These are phyloP conservation scores for Yamadazyma jaroonii DNA, from an alignment of 1,139 yeast species.

Conservation along the genomic window DNA sequence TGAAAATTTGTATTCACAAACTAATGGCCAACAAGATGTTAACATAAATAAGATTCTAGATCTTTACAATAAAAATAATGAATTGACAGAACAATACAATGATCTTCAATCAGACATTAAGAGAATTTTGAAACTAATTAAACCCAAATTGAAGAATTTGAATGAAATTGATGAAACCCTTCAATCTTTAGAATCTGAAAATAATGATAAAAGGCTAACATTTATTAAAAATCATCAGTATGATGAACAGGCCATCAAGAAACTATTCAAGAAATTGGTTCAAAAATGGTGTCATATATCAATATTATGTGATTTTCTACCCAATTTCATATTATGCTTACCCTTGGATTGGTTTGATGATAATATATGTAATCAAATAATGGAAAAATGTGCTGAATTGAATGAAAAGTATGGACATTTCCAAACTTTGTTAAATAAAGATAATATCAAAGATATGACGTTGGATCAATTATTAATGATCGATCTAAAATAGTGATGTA, in stretches of 20 bases:
- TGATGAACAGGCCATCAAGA: conserved; percentile 7
- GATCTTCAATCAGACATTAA: conserved; percentile 4
- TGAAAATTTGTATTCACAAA: conserved; percentile 14
- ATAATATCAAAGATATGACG: conserved; percentile 9
- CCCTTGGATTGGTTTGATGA: conserved; percentile 40
- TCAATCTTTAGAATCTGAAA: conserved; percentile 11
- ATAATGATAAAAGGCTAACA: conserved; percentile 9
- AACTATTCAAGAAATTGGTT: conserved; percentile 15
- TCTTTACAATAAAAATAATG: conserved; percentile 13
- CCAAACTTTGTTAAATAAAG: conserved; percentile 19
- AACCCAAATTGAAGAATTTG: conserved; percentile 16
- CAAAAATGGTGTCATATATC: conserved; percentile 24
- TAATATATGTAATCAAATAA: conserved; percentile 21
- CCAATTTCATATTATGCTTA: conserved; percentile 28
- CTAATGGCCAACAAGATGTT: conserved; percentile 11
- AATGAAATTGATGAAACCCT: conserved; percentile 16
- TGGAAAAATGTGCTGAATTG: conserved; percentile 26
- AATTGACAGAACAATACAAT: conserved; percentile 7
- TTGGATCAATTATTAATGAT: conserved; percentile 13
- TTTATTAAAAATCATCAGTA: conserved; percentile 7
- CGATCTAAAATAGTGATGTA: conserved; percentile 10
- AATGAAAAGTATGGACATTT: conserved; percentile 20
- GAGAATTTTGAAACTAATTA: conserved; percentile 9
- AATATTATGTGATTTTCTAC: conserved; percentile 28
- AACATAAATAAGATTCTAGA: conserved; percentile 18